Base-by-base conservation (phyloP, 1,284 basidiomycete genomes). In the Malassezia cuniculi region DNA sequence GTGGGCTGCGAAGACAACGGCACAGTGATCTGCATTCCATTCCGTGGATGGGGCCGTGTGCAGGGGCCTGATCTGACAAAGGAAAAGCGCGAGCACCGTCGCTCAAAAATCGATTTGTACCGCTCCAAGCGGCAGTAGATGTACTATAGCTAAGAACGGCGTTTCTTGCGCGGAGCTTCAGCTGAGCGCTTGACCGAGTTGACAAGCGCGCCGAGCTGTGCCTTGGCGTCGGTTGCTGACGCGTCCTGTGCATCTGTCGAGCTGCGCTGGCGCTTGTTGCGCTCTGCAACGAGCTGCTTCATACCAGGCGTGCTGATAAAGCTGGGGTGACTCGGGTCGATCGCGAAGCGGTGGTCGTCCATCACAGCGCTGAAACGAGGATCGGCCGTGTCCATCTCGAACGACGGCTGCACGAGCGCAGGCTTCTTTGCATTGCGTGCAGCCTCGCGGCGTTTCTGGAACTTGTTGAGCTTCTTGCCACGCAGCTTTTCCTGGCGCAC, bases 281-380 rank as follows among this genome's bases (percentile, higher is more conserved):
- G 36, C 36, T 58, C 60, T 10, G 52, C 42, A 30, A 66, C 41
- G 17, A 65, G 52, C 47, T 50, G 48, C 40, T 57, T 36, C 60
- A 65, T 66, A 27, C 48, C 58, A 27, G 60, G 53, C 6, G 63
- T 66, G 54, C 62, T 57, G 17, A 59, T 45, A 34, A 65, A 65
- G 21, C 56, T 52, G 11, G 90, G 85, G 70, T 95, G 85, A 33
- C 79, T 85, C 15, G 93, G 90, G 68, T 97, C 93, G 54, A 99
- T 85, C 0, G 90, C 89, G 60, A 85, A 97, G 30, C 79, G 76
- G 57, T 86, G 79, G 61, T 97, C 83, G 52, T 94, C 83, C 63
- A 87, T 81, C 32, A 95, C 62, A 8, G 76, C 80, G 52, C 77
- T 76, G 74, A 97, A 97, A 19, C 93, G 79, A 4, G 81, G 76